A percentile compares a stretch with the other conserved stretches of the same genome.
phyloP scores from a whole-genome alignment of 1,284 basidiomycete species.

The Puccinia triticina region DNA sequence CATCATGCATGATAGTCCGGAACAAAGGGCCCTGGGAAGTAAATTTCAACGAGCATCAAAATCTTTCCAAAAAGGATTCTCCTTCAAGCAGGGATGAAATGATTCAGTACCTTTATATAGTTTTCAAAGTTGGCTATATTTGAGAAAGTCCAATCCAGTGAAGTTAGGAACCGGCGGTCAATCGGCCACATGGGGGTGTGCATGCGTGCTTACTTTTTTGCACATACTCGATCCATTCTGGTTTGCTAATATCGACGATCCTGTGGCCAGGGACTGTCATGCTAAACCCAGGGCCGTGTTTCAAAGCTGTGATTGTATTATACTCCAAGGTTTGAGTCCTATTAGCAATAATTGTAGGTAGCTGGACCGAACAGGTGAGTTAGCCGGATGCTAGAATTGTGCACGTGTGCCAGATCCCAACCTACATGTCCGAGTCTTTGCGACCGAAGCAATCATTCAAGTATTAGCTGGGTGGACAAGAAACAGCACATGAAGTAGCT shows the following conservation, averaged over 20 bases:
- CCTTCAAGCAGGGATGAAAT: neutral
- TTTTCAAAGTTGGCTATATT: conserved; percentile 43
- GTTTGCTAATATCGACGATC: conserved; percentile 50
- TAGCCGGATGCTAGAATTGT: too few relatives aligned
- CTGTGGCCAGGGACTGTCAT: conserved; percentile 39
- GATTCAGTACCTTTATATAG: conserved; percentile 39
- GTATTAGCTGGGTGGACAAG: neutral
- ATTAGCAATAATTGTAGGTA: neutral
- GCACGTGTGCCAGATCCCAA: neutral
- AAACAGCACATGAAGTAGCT: neutral
- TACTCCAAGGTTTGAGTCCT: neutral
- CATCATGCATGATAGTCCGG: conserved; percentile 26
- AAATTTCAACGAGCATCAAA: neutral
- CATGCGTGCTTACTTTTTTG: conserved; percentile 39
- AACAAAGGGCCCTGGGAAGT: conserved; percentile 7
- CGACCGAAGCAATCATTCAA: neutral
- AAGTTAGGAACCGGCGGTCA: neutral
- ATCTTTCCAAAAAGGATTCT: neutral
- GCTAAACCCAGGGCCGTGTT: conserved; percentile 38
- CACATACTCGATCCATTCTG: conserved; percentile 50
- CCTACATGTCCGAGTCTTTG: neutral
- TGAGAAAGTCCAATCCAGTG: neutral
- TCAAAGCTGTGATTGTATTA: neutral
- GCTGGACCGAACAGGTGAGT: neutral
- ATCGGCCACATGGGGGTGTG: neutral